A percentile compares a stretch with the other conserved stretches of the same genome.
Conservation (phyloP, 352 stramenopile species). For the Phytophthora chlamydospora region DNA sequence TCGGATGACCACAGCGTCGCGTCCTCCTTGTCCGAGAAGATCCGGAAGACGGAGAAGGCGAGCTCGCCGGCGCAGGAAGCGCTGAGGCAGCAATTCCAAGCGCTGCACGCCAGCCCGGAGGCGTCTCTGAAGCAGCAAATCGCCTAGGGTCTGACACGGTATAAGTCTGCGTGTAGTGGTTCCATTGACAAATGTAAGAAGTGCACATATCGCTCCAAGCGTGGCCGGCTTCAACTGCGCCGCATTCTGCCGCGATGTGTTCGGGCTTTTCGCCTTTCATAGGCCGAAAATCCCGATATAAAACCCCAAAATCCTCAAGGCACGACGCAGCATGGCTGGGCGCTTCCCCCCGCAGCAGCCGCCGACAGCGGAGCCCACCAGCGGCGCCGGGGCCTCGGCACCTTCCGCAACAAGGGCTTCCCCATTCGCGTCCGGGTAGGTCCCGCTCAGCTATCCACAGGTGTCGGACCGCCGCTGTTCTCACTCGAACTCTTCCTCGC, state of each 20-base stretch:
- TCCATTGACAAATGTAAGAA: neutral
- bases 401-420: conserved; percentile 19
- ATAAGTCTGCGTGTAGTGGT: neutral
- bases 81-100: conserved; percentile 1
- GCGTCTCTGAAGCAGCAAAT: conserved; percentile 2
- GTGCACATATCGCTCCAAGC: neutral
- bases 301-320: neutral
- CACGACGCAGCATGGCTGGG: conserved; percentile 14
- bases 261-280: conserved; percentile 7
- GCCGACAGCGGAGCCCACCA: conserved; percentile 7
- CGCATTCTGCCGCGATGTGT: neutral
- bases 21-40: neutral
- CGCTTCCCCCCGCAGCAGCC: conserved; percentile 21
- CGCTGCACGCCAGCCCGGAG: neutral
- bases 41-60: neutral
- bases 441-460: neutral
- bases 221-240: neutral
- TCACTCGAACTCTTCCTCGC: conserved; percentile 3
- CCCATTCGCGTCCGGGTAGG: conserved; percentile 39
- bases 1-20: conserved; percentile 11
- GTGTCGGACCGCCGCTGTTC: neutral
- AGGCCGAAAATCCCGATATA: neutral
- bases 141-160: neutral
- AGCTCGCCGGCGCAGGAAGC: neutral
- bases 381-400: neutral